Evolutionary conservation across 2,329 filamentous ascomycete species (phyloP), one percentile per base, ranked within the genome.

Genomic region (Penicillium sclerotiorum): DNA sequence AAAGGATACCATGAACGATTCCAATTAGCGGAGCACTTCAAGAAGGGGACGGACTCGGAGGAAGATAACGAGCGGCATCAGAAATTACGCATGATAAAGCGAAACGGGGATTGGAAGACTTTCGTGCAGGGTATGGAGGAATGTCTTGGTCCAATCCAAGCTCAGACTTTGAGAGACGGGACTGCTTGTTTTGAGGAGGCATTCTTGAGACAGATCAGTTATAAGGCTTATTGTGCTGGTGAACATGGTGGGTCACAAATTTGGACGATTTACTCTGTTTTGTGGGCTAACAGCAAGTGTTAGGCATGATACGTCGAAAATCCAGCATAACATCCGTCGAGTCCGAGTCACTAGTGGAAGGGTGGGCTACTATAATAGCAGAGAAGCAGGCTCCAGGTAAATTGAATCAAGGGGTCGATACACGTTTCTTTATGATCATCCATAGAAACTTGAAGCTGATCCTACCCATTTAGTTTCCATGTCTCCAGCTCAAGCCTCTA

Each of bases 111-210:
- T n/a, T 43, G 40, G 40, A 33, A n/a, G n/a, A 21, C 20, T 7
- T 43, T 43, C 13, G 40, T 43, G 2, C 40, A 43, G 28, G 40
- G 40, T 22, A 43, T 43, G 40, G 27, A 33, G 12, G 40, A 43
- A 6, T 43, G 17, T 8, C 13, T 43, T 3, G 40, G 40, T 17
- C 28, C 40, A 3, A 43, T 43, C 17, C 28, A 30, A 8, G 27
- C 40, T 11, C 40, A 43, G n/a, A 43, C 17, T 9, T 23, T 43
- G 13, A 23, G 40, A 17, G 40, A 43, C 12, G 40, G 40, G 12
- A 18, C 40, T 8, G 27, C 22, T 0, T 43, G 40, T 33, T 43
- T 43, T 17, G 27, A 43, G 5, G 40, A 43, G 12, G 13, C 11
- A 3, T 43, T 43, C 5, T 21, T 43, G 20, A 43, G 40, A 21